phyloP scores from a whole-genome alignment of 306 rosid species.

The Begonia loranthoides region DNA sequence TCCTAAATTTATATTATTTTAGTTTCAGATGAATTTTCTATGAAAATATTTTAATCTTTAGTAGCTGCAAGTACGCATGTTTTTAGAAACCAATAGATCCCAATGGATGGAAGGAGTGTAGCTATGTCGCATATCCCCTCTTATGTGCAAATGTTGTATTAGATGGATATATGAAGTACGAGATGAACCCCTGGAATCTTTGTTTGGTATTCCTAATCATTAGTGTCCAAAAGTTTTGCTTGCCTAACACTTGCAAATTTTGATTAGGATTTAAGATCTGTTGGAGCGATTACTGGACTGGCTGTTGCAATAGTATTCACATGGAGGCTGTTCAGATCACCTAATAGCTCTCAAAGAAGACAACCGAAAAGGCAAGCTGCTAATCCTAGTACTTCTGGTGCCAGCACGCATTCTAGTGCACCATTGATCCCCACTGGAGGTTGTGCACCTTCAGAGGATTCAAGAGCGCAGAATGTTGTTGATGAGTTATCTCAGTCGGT shows the following conservation, averaged over 20 bases:
- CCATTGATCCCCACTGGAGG: constrained; percentile 24
- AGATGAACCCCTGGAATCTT: too few relatives aligned
- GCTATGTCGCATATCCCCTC: too few relatives aligned
- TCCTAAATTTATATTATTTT: too few relatives aligned
- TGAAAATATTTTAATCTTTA: too few relatives aligned
- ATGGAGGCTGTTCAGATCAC: constrained; percentile 80
- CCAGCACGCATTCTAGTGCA: constrained; percentile 27
- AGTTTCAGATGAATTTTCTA: too few relatives aligned
- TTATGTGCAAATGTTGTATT: too few relatives aligned
- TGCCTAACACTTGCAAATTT: not conserved
- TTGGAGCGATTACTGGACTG: constrained; percentile 85
- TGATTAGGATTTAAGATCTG: constrained; percentile 54
- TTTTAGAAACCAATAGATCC: too few relatives aligned
- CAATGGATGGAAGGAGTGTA: too few relatives aligned
- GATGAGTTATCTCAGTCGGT: constrained; percentile 64
- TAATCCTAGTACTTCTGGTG: constrained; percentile 46
- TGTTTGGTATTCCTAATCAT: too few relatives aligned
- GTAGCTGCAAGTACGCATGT: too few relatives aligned
- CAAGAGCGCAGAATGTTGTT: constrained; percentile 55
- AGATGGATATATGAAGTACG: too few relatives aligned
- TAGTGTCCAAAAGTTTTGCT: too few relatives aligned
- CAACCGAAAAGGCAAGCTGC: constrained; percentile 64
- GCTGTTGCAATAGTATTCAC: constrained; percentile 79
- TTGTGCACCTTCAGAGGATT: constrained; percentile 35
- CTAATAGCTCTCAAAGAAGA: constrained; percentile 48